A percentile compares a stretch with the other conserved stretches of the same genome.
Conservation (phyloP, 176 grass and related monocot genomes). For the Avena insularis region DNA sequence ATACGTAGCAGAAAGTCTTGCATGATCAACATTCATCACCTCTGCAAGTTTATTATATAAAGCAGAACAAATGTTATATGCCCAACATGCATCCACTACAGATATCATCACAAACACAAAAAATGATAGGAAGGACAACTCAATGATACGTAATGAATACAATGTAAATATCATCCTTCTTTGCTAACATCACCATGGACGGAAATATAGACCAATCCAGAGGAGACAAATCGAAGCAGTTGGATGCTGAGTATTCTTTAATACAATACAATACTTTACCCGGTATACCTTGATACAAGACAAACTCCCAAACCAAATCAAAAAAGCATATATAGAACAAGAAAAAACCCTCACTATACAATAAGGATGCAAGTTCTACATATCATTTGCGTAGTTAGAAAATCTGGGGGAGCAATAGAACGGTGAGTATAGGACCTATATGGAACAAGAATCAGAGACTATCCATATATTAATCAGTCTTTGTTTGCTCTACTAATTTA, state of each 20-base stretch:
- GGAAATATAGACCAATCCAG: conserved; percentile 37
- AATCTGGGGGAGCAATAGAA: conserved; percentile 17
- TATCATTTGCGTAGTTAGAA: conserved; percentile 40
- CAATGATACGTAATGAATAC: background rate
- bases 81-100: background rate
- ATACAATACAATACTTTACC: conserved; percentile 58
- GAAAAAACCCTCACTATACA: conserved; percentile 43
- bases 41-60: background rate
- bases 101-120: background rate
- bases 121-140: background rate
- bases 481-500: conserved; percentile 42
- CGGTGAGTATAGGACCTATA: conserved; percentile 17
- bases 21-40: background rate
- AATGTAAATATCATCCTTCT: conserved; percentile 36
- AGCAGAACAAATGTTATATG: background rate
- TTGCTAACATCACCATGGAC: conserved; percentile 5
- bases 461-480: conserved; percentile 44
- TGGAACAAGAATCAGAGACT: conserved; percentile 40
- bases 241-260: conserved; percentile 45
- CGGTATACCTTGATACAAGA: conserved; percentile 54
- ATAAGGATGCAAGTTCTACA: conserved; percentile 36
- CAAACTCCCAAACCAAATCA: conserved; percentile 23
- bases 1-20: background rate
- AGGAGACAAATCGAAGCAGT: conserved; percentile 37
- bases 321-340: conserved; percentile 36